phyloP scores from a whole-genome alignment of 2,329 filamentous ascomycete genomes.

The Myriosclerotinia scirpicola region DNA sequence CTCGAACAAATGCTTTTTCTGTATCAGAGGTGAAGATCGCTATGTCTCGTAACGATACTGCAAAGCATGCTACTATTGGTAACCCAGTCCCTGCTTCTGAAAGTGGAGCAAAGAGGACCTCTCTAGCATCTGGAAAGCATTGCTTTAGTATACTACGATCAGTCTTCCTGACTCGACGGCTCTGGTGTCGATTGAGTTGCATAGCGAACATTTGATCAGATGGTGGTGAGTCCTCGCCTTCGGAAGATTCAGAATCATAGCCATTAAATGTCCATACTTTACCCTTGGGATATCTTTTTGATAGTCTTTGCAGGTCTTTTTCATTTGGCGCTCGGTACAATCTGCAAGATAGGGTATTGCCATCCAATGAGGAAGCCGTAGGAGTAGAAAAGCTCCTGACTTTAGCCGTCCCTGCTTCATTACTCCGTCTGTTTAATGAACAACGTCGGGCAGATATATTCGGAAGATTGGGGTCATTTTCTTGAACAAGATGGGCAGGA shows the following conservation, averaged over 20 bases:
- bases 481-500: not conserved
- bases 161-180: not conserved
- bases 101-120: constrained; percentile 43
- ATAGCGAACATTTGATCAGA: not conserved
- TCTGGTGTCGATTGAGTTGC: not conserved
- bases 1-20: constrained; percentile 40
- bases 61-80: constrained; percentile 41
- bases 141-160: constrained; percentile 10
- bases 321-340: constrained; percentile 12
- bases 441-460: not conserved
- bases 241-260: constrained; percentile 20
- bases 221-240: not conserved
- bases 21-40: constrained; percentile 36
- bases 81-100: constrained; percentile 44
- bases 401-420: constrained; percentile 16
- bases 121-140: constrained; percentile 41
- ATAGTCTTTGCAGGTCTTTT: constrained; percentile 15
- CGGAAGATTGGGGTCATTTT: not conserved
- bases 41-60: constrained; percentile 38
- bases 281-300: constrained; percentile 10
- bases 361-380: constrained; percentile 4
- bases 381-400: constrained; percentile 17
- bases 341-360: not conserved
- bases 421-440: constrained; percentile 10
- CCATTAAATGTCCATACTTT: constrained; percentile 20